These are phyloP conservation scores for Glaciozyma antarctica DNA, from an alignment of 768 basidiomycete genomes.

Conservation along the genomic window DNA sequence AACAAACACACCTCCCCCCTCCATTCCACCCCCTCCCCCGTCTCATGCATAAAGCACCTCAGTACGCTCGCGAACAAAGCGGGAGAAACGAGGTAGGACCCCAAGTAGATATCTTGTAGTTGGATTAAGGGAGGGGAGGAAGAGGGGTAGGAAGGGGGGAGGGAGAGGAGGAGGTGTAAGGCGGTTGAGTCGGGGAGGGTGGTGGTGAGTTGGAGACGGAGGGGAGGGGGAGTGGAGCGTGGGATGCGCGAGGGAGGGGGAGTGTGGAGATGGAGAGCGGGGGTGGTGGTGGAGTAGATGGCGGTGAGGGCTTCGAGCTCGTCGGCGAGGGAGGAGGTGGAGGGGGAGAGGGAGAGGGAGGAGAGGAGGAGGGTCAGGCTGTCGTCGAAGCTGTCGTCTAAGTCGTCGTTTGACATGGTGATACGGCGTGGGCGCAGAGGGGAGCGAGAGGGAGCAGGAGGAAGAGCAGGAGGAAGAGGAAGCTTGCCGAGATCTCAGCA, in stretches of 20 bases:
- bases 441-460: too few relatives aligned
- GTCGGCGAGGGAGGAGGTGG: too few relatives aligned
- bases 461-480: too few relatives aligned
- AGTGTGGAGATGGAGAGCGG: too few relatives aligned
- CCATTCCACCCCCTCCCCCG: slow-evolving; percentile 51
- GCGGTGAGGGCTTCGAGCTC: too few relatives aligned
- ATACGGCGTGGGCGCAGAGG: too few relatives aligned
- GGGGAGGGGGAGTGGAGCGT: background rate
- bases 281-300: too few relatives aligned
- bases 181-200: background rate
- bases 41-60: slow-evolving; percentile 65
- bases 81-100: slow-evolving; percentile 64
- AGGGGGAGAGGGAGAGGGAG: too few relatives aligned
- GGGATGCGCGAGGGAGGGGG: background rate
- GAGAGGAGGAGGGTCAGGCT: too few relatives aligned
- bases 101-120: slow-evolving; percentile 72
- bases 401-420: too few relatives aligned
- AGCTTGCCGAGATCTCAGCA: too few relatives aligned
- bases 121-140: slow-evolving; percentile 68
- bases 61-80: slow-evolving; percentile 65
- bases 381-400: too few relatives aligned
- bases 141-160: slow-evolving; percentile 53
- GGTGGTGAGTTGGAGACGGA: background rate
- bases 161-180: slow-evolving; percentile 39
- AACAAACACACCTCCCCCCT: slow-evolving; percentile 70